Evolutionary conservation across 2,329 filamentous ascomycete species (phyloP).

Genomic region (Colletotrichum tofieldiae): DNA sequence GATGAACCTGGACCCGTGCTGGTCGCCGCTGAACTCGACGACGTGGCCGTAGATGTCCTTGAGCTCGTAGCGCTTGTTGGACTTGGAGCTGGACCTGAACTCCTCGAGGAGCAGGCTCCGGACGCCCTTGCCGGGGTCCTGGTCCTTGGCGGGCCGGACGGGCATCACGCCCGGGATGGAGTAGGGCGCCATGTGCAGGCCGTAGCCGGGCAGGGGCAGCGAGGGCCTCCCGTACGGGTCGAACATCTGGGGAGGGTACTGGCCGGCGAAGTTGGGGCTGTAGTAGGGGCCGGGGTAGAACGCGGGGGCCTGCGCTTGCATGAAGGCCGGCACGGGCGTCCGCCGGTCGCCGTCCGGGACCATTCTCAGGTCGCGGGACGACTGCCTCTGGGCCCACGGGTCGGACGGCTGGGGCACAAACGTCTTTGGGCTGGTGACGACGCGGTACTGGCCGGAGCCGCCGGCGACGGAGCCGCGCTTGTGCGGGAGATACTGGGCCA

Average conservation of each 20-base stretch:
- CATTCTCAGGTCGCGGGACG: slow-evolving; percentile 53
- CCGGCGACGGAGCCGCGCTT: slow-evolving; percentile 59
- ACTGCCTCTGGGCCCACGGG: slow-evolving; percentile 56
- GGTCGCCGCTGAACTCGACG: slow-evolving; percentile 95
- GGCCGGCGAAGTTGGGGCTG: slow-evolving; percentile 53
- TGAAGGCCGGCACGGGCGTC: slow-evolving; percentile 51
- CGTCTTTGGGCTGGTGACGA: slow-evolving; percentile 42
- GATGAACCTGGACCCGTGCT: slow-evolving; percentile 95
- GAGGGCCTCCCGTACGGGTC: slow-evolving; percentile 51
- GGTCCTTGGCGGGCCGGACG: slow-evolving; percentile 64
- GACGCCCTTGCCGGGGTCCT: slow-evolving; percentile 72
- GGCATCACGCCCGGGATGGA: slow-evolving; percentile 49
- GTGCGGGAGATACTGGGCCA: slow-evolving; percentile 42
- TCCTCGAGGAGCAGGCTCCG: slow-evolving; percentile 84
- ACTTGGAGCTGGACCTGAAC: slow-evolving; percentile 82
- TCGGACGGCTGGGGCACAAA: slow-evolving; percentile 53
- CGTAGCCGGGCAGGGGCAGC: slow-evolving; percentile 48
- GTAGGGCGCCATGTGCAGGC: slow-evolving; percentile 53
- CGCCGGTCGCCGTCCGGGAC: slow-evolving; percentile 58
- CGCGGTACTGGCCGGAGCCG: slow-evolving; percentile 51
- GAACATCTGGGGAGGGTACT: slow-evolving; percentile 53
- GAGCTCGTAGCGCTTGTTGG: slow-evolving; percentile 82
- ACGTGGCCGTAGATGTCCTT: slow-evolving; percentile 91
- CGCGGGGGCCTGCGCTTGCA: slow-evolving; percentile 48
- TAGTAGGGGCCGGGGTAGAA: slow-evolving; percentile 56